Conservation (phyloP, 495 filamentous ascomycete species). For the Trichocladium uniseriatum region DNA sequence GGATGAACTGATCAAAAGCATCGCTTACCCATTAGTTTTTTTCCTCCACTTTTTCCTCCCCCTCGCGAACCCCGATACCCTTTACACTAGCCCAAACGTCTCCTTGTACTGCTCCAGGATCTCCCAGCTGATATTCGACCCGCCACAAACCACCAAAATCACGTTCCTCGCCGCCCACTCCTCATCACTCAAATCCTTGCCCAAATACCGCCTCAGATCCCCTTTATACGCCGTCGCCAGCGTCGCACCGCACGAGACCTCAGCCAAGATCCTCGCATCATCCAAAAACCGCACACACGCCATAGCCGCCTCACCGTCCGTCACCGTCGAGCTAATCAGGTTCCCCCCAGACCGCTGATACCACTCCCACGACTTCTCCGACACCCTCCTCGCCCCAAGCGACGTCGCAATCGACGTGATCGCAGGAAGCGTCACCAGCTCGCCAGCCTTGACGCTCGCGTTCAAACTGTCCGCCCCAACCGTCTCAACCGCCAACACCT, state of each 20-base stretch:
- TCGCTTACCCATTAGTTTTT: too few relatives aligned
- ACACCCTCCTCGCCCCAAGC: slow-evolving; percentile 68
- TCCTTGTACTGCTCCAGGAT: slow-evolving; percentile 54
- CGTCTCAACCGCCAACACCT: slow-evolving; percentile 76
- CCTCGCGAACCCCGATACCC: too few relatives aligned
- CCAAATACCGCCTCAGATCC: slow-evolving; percentile 50
- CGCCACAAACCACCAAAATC: slow-evolving; percentile 82
- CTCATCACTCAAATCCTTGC: slow-evolving; percentile 44
- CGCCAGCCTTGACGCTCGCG: slow-evolving; percentile 47
- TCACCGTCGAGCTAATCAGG: slow-evolving; percentile 60
- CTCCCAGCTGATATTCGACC: slow-evolving; percentile 61
- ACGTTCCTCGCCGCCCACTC: slow-evolving; percentile 55
- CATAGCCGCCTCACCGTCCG: slow-evolving; percentile 71
- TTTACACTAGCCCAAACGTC: slow-evolving; percentile 35
- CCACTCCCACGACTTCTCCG: slow-evolving; percentile 60
- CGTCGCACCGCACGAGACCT: slow-evolving; percentile 77
- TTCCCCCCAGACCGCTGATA: slow-evolving; percentile 27
- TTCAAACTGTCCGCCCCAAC: slow-evolving; percentile 64
- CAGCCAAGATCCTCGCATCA: slow-evolving; percentile 73
- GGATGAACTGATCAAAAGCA: not conserved
- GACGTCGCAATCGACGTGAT: slow-evolving; percentile 78
- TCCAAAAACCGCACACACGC: slow-evolving; percentile 69
- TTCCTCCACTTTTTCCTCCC: too few relatives aligned
- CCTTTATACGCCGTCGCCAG: slow-evolving; percentile 58
- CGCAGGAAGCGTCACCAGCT: slow-evolving; percentile 55